Conservation (phyloP, 2,329 filamentous ascomycete genomes). For the Dactylellina leptospora region DNA sequence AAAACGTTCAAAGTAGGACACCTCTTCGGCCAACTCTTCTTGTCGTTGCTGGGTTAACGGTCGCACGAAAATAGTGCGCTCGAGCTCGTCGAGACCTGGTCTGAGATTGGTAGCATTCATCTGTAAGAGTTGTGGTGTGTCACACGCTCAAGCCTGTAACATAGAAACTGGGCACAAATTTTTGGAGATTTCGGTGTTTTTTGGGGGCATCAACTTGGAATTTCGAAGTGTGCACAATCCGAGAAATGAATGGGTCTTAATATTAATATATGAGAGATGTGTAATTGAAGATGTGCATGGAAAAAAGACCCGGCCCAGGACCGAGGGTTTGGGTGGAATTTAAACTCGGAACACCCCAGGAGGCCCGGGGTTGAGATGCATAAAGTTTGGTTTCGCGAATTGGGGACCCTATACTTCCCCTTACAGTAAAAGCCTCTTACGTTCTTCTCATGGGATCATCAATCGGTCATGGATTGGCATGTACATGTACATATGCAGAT, state of each 20-base stretch:
- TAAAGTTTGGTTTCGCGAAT: constrained; percentile 15
- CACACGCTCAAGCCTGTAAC: no score
- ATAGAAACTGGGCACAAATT: neutral
- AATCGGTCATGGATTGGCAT: constrained; percentile 25
- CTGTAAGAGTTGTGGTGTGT: no score
- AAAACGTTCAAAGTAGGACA: constrained; percentile 51
- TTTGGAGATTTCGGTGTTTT: neutral
- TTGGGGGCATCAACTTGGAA: neutral
- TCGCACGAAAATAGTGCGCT: constrained; percentile 33
- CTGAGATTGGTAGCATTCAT: constrained; percentile 36
- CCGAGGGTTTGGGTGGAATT: constrained; percentile 49
- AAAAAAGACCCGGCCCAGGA: constrained; percentile 18
- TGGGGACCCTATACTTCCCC: constrained; percentile 36
- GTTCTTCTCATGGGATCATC: constrained; percentile 7
- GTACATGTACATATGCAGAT: constrained; percentile 27
- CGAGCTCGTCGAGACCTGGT: constrained; percentile 42
- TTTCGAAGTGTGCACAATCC: no score
- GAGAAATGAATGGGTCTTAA: neutral
- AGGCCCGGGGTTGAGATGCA: constrained; percentile 30
- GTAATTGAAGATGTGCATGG: constrained; percentile 14
- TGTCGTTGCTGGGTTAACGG: constrained; percentile 32
- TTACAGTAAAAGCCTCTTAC: constrained; percentile 27
- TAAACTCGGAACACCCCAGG: constrained; percentile 34
- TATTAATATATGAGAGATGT: neutral
- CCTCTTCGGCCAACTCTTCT: constrained; percentile 31